Base-by-base conservation (phyloP, 2,329 filamentous ascomycete species). In the Thelonectria rubi region DNA sequence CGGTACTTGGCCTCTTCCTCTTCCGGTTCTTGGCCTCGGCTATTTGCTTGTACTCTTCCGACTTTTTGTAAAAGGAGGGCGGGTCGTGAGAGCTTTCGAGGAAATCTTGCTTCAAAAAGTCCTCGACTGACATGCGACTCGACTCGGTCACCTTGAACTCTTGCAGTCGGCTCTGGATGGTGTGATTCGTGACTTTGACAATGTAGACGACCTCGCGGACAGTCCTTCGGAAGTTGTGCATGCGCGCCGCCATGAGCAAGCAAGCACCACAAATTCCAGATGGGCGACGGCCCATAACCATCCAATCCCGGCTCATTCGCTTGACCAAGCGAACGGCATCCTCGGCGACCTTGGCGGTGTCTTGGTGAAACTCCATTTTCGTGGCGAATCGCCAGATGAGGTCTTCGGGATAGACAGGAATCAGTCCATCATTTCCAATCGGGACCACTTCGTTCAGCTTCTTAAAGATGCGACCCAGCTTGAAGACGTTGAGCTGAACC, bases 221-320 rank as follows among this genome's bases (percentile, higher is more conserved):
- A 0, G 93, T 97, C 17, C 95, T 89, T 46, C 94, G 91, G 74
- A 96, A 99, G 77, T 98, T 98, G 84, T 97, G 97, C 91, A 98
- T 98, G 54, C 95, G 91, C 9, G 95, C 94, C 7, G 95, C 95
- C 75, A 99, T 90, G 63, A 99, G 91, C 49, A 99, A 85, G 68
- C 94, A 97, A 12, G 95, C 95, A 64, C 95, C 95, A 75, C 94
- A 97, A 56, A 98, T 90, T 67, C 95, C 95, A 7, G 94, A 94
- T 15, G 95, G 95, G 42, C 95, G 90, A 72, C 95, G 91, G 70
- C 95, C 95, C 74, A 94, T 93, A 48, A 94, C 90, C 87, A 99
- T 98, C 94, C 95, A 98, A 78, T 99, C 95, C 55, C 92, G 85
- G 67, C 92, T 94, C 95, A 99, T 98, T 64, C 95, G 90, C 75